Evolutionary conservation across 1,284 basidiomycete species (phyloP), one percentile per base, ranked within the genome.

Genomic region (Neolentinus lepideus): DNA sequence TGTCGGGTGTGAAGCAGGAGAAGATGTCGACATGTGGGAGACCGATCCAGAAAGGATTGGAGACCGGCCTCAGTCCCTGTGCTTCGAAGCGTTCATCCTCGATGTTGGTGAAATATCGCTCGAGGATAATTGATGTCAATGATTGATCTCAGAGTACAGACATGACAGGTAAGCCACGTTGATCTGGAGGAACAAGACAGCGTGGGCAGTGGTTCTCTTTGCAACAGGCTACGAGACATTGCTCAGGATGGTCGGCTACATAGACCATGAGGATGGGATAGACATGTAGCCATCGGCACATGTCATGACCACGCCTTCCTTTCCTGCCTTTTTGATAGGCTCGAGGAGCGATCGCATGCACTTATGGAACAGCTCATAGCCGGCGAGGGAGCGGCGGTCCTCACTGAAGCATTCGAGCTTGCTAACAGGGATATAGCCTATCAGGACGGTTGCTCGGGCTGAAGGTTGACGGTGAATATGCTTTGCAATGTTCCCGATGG

Each of bases 351-450:
- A 43, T 0, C 22, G 22, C 67, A 68, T 68, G 57, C 64, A 68
- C 11, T 61, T 29, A 48, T 69, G 67, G 51, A 67, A 69, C 11
- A 68, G 62, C 3, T 62, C 58, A 22, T 65, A 60, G 16, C 54
- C 46, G 2, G 57, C 62, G 3, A 52, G 35, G 0, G 57, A 50
- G 4, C 60, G 59, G 3, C 45, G 50, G 10, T 55, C 50, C n/a
- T 62, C 56, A 1, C 62, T 50, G 53, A 62, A 63, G 55, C 56
- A 60, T 2, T 60, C 60, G 4, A 65, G 59, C 33, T 65, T 66
- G 1, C 58, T 45, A 1, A 61, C 58, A 2, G 66, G 65, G 22
- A 69, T 54, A 60, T 70, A 69, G 11, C 66, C 66, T 4, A 69
- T 35, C 11, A 69, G 62, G 2, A 69, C 51, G 8, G 50, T 60